phyloP scores from a whole-genome alignment of 1,284 basidiomycete genomes.

The Xerocomus tenax region DNA sequence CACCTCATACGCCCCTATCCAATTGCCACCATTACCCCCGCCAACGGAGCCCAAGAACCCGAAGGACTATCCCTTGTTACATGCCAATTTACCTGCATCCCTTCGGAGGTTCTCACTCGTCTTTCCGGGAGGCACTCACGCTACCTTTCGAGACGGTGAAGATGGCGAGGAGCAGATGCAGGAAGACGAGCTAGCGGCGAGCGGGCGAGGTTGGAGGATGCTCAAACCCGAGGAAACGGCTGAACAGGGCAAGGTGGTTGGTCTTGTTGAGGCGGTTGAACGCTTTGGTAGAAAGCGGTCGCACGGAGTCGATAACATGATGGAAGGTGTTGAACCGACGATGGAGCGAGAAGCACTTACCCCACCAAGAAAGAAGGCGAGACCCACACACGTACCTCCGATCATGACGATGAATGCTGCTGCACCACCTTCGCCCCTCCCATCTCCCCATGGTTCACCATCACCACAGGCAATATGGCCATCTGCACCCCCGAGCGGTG shows the following conservation, averaged over 20 bases:
- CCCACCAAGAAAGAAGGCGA: conserved; percentile 69
- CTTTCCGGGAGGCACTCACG: conserved; percentile 69
- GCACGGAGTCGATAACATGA: conserved; percentile 58
- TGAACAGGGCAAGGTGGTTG: conserved; percentile 47
- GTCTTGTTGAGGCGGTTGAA: conserved; percentile 68
- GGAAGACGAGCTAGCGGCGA: conserved; percentile 58
- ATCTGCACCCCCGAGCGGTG: conserved; percentile 65
- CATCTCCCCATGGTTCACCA: conserved; percentile 74
- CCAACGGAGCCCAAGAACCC: conserved; percentile 66
- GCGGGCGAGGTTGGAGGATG: conserved; percentile 68
- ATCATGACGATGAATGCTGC: conserved; percentile 56
- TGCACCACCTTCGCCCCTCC: conserved; percentile 72
- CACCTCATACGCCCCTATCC: conserved; percentile 75
- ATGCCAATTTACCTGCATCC: conserved; percentile 60
- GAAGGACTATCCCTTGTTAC: conserved; percentile 66
- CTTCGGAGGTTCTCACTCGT: conserved; percentile 65
- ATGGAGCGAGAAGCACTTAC: conserved; percentile 40
- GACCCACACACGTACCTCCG: conserved; percentile 48
- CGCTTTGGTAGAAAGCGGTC: conserved; percentile 72
- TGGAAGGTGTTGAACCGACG: conserved; percentile 67
- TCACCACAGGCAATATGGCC: conserved; percentile 65
- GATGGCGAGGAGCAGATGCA: conserved; percentile 56
- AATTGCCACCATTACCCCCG: conserved; percentile 57
- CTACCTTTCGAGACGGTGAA: conserved; percentile 65
- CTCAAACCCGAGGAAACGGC: conserved; percentile 52